Conservation (phyloP, 352 stramenopile species). For the Phytophthora meadii region DNA sequence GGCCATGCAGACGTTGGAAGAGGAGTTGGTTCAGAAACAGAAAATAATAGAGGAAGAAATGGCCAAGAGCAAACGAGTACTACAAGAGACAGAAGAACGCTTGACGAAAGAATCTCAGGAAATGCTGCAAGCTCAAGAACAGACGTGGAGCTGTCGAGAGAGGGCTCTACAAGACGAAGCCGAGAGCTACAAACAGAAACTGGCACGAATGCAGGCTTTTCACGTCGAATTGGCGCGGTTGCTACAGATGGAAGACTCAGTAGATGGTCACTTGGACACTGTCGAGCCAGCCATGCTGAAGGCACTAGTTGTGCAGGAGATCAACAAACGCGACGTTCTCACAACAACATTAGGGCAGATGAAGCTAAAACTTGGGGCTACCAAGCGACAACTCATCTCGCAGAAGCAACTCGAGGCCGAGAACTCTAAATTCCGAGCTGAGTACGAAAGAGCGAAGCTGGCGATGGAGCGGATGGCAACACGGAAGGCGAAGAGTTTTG, state of each 20-base stretch:
- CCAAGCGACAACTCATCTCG: conserved; percentile 48
- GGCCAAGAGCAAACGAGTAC: conserved; percentile 30
- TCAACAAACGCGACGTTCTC: conserved; percentile 35
- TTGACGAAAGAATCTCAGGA: conserved; percentile 33
- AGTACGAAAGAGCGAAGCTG: conserved; percentile 69
- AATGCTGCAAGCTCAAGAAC: conserved; percentile 43
- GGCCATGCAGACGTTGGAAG: conserved; percentile 27
- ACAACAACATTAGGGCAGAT: conserved; percentile 32
- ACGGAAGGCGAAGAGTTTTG: conserved; percentile 34
- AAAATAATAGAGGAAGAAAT: conserved; percentile 38
- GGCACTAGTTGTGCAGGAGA: conserved; percentile 43
- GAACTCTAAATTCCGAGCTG: conserved; percentile 57
- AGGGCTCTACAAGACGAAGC: conserved; percentile 23
- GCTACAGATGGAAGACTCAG: conserved; percentile 21
- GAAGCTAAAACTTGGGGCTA: conserved; percentile 35
- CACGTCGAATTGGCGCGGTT: conserved; percentile 50
- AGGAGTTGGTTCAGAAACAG: conserved; percentile 36
- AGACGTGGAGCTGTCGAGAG: conserved; percentile 38
- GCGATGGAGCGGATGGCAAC: conserved; percentile 71
- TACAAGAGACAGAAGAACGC: conserved; percentile 28
- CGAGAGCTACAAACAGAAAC: conserved; percentile 19
- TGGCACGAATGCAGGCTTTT: conserved; percentile 34
- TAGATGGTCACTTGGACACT: conserved; percentile 10
- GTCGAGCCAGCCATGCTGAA: conserved; percentile 45
- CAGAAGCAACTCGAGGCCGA: conserved; percentile 57